Evolutionary conservation across 345 rosid genomes (phyloP), one percentile per base, ranked within the genome.

Genomic region (Citrus australasica): DNA sequence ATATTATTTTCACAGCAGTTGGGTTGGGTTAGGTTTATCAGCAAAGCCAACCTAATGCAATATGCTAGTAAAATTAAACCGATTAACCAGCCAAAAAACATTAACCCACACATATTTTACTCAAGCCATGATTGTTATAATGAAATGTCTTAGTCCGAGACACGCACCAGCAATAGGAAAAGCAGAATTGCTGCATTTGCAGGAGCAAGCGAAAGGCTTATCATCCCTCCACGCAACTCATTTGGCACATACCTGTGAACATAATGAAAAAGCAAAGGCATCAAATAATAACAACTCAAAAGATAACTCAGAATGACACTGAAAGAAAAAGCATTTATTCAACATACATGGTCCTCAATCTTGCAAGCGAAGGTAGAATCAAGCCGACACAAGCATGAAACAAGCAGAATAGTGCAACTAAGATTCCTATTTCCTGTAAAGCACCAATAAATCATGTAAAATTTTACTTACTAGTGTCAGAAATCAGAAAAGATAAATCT

Each of bases 181-280:
- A 90, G 84, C 66, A 94, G 82, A 62, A 90, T 72, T 65, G 90
- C 89, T 27, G 89, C 95, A 88, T 94, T 91, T 59, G 97, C 93
- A 76, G 97, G 95, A 48, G 92, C 92, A 51, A 91, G 86, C 83
- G 99, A 94, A 71, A 94, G 84, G 83, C 92, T 86, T 59, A 96
- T 89, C 99, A 92, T 94, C 82, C 99, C 98, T 79, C 97, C 99
- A 81, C 98, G 97, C 87, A 92, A 80, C 77, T 94, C 94, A 85
- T 88, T 90, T 46, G 97, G 98, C 16, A 96, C 97, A 86, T 91
- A 91, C 92, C 99, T 96, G 76, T 33, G 32, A 73, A 75, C 62
- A 78, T 53, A 37, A 70, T 74, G 27, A 79, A 37, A 37, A 65
- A 82, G 58, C 61, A 78, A 22, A 73, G 38, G 37, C 48, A 67